A percentile compares a stretch with the other conserved stretches of the same genome.
Conservation (phyloP, 768 basidiomycete genomes). For the Amanita pallidorosea region DNA sequence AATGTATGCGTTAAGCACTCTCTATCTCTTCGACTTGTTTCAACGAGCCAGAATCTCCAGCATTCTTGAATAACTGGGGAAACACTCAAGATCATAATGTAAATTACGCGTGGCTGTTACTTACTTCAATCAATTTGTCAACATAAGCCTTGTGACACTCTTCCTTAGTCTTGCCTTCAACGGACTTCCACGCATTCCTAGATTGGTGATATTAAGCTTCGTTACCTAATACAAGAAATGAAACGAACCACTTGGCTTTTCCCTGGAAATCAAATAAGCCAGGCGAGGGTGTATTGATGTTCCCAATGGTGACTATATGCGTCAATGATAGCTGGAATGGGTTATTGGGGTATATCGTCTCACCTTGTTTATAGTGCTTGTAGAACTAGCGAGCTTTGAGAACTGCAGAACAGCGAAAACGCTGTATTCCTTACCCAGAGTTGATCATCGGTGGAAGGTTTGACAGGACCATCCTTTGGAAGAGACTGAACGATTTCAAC, state of each 20-base stretch:
- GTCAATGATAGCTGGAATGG: slow-evolving; percentile 4
- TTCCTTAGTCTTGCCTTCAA: slow-evolving; percentile 66
- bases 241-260: slow-evolving; percentile 80
- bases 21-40: slow-evolving; percentile 50
- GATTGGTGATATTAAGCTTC: slow-evolving; percentile 1
- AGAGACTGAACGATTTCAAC: slow-evolving; percentile 53
- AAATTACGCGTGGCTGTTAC: slow-evolving; percentile 8
- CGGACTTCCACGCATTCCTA: slow-evolving; percentile 81
- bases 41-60: slow-evolving; percentile 41
- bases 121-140: slow-evolving; percentile 57
- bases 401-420: not conserved
- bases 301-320: slow-evolving; percentile 56
- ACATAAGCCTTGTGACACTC: slow-evolving; percentile 70
- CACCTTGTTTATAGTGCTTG: slow-evolving; percentile 88
- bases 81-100: not conserved
- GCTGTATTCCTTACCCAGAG: slow-evolving; percentile 52
- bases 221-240: not conserved
- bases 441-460: slow-evolving; percentile 64
- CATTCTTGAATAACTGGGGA: slow-evolving; percentile 45
- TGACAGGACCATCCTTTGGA: slow-evolving; percentile 72
- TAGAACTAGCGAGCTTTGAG: slow-evolving; percentile 60
- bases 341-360: not conserved
- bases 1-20: slow-evolving; percentile 23
- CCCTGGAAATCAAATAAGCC: slow-evolving; percentile 80
- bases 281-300: slow-evolving; percentile 52